Evolutionary conservation across 202 grass and related monocot genomes (phyloP), one percentile per base, ranked within the genome.

Genomic region (Alloteropsis angusta): DNA sequence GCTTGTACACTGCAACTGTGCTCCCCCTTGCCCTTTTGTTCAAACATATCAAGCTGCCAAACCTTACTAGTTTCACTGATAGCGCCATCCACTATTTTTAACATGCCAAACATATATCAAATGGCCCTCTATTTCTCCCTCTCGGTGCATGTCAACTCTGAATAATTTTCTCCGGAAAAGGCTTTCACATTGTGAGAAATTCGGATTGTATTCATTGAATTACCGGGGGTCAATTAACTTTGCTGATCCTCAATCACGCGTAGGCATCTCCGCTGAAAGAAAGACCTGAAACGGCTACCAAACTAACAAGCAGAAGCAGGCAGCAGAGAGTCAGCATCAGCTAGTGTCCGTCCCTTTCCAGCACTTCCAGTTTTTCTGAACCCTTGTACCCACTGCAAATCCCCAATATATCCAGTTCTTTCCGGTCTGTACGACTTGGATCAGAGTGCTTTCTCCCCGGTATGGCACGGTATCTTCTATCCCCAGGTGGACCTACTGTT

Each of bases 11-110:
- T 60, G 18, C 48, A 55, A 68, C 62, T 79, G 73, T 78, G 43
- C 55, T 9, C 19, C 50, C 60, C 50, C 3, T 18, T n/a, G 41
- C 25, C 52, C n/a, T 38, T 72, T 67, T 19, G 59, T 89, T 89
- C 83, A 89, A 85, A 82, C 83, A 85, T 89, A 71, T 89, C 87
- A 89, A 89, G 87, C 87, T 85, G 87, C 83, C 87, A 78, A 85
- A 89, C 87, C 78, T 82, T 41, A 74, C 78, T 74, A 22, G 73
- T 82, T 78, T 82, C 78, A 82, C 78, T 66, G 87, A 89, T 74
- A 82, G 83, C 78, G 53, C 83, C 87, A 35, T 89, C 82, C 87
- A 85, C 73, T 68, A 78, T 67, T 73, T 78, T 70, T 54, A 73
- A n/a, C 73, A 45, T 41, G 36, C 83, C 79, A 82, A 89, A 82